Conservation (phyloP, 2,329 filamentous ascomycete genomes). For the Colletotrichum karsti region DNA sequence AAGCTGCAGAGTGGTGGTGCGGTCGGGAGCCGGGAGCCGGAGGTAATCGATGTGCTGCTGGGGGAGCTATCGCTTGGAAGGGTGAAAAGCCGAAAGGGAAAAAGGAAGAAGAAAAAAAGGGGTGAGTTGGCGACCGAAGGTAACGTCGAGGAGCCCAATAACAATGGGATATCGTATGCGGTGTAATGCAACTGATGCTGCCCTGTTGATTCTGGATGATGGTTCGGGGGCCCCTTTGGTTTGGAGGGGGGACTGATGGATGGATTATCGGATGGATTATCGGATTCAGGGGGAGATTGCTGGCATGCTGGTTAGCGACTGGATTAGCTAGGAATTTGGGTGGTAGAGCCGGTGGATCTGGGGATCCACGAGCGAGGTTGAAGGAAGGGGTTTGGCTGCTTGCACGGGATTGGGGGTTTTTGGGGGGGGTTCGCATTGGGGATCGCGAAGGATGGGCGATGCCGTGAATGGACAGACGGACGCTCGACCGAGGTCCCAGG, state of each 20-base stretch:
- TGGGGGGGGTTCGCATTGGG: neutral
- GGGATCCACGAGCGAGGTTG: constrained; percentile 22
- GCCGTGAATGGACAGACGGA: constrained; percentile 17
- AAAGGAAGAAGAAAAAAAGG: constrained; percentile 6
- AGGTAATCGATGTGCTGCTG: neutral
- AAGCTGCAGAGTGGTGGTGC: neutral
- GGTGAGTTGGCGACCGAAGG: neutral
- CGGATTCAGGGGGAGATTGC: constrained; percentile 30
- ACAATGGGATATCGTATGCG: constrained; percentile 14
- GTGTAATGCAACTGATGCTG: constrained; percentile 1
- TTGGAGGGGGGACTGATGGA: constrained; percentile 1
- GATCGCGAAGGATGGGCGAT: neutral
- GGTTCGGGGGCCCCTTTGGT: neutral
- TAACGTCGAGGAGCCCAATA: constrained; percentile 12
- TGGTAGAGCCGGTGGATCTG: constrained; percentile 23
- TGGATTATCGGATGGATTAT: constrained; percentile 21
- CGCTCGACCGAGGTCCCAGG: neutral
- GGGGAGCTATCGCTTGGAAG: constrained; percentile 1
- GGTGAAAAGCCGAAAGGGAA: neutral
- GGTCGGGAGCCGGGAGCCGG: constrained; percentile 4
- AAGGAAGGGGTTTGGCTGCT: constrained; percentile 27
- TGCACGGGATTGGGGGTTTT: constrained; percentile 3
- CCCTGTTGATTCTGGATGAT: neutral
- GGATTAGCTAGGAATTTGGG: constrained; percentile 23
- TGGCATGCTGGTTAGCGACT: constrained; percentile 22